Base-by-base conservation (phyloP, 1,139 yeast genomes). In the Fermentozyma sake region DNA sequence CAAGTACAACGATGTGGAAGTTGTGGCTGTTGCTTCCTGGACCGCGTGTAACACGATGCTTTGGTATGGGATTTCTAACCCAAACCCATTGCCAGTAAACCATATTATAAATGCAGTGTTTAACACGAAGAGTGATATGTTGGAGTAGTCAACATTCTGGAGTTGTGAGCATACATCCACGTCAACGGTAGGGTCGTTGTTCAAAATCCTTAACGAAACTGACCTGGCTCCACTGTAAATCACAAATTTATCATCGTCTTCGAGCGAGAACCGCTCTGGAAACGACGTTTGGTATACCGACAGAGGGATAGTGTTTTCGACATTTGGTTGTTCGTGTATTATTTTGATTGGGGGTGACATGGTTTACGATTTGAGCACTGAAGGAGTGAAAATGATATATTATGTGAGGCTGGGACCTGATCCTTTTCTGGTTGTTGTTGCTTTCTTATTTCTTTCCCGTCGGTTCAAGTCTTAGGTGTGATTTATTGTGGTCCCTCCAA, bases 61-160 rank as follows among this genome's bases (percentile, higher is more conserved):
- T 29, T 55, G 62, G 46, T 68, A 69, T 4, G 70, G 63, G 8
- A 68, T 30, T 34, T 60, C 68, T 16, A 68, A 32, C 2, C 75
- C 75, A 12, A 33, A 22, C 6, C 39, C 34, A n/a, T 37, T 29
- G 1, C 21, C 17, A n/a, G 44, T 33, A 24, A 58, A 52, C 71
- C 72, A 68, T 7, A 68, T 27, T 6, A 67, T 32, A 15, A 68
- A 35, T 30, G 52, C 41, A 6, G 61, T 53, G 39, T 66, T 64
- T 30, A 68, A 47, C n/a, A 67, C 67, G 39, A 48, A 67, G 6
- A 68, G 21, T 5, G 56, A 44, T 8, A 58, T 49, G 6, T 33
- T 23, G n/a, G 32, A 14, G 18, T 30, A 32, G 27, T 42, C 46
- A 7, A 41, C 30, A 13, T 14, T 22, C 6, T 24, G 18, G 3